These are phyloP conservation scores for Talaromyces funiculosus DNA, from an alignment of 2,329 filamentous ascomycete genomes.

Conservation along the genomic window DNA sequence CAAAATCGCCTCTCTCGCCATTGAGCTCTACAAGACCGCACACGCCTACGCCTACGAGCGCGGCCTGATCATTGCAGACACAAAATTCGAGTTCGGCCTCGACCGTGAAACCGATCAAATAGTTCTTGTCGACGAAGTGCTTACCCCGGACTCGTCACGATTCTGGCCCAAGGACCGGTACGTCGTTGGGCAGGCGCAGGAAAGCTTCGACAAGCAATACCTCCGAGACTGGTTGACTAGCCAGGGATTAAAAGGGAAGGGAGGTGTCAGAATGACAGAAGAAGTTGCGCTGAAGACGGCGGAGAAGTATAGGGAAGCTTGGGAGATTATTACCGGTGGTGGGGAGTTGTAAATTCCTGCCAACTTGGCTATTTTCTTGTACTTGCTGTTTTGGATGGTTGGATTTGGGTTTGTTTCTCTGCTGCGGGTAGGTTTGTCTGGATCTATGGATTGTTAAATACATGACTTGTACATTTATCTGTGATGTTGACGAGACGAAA, in stretches of 20 bases:
- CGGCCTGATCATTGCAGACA: conserved; percentile 72
- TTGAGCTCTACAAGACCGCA: conserved; percentile 57
- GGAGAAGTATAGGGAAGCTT: conserved; percentile 71
- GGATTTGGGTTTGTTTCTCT: neutral
- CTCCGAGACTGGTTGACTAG: conserved; percentile 74
- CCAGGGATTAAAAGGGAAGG: conserved; percentile 68
- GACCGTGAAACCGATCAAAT: conserved; percentile 61
- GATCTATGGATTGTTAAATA: neutral
- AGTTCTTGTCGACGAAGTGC: conserved; percentile 74
- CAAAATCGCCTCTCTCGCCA: conserved; percentile 59
- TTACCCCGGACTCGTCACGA: conserved; percentile 76
- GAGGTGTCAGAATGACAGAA: conserved; percentile 65
- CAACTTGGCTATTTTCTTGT: too few species aligned
- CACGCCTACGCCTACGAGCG: conserved; percentile 44
- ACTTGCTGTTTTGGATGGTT: neutral
- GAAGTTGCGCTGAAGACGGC: conserved; percentile 65
- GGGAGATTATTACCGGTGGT: conserved; percentile 60
- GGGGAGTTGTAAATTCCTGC: conserved; percentile 21
- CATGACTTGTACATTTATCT: neutral
- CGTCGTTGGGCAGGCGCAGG: conserved; percentile 65
- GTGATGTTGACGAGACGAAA: neutral
- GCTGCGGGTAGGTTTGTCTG: neutral
- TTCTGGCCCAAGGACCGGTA: conserved; percentile 80
- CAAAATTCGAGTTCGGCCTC: conserved; percentile 71
- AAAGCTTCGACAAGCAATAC: conserved; percentile 84